Conservation (phyloP, 768 basidiomycete genomes). For the Naematelia aurantialba region DNA sequence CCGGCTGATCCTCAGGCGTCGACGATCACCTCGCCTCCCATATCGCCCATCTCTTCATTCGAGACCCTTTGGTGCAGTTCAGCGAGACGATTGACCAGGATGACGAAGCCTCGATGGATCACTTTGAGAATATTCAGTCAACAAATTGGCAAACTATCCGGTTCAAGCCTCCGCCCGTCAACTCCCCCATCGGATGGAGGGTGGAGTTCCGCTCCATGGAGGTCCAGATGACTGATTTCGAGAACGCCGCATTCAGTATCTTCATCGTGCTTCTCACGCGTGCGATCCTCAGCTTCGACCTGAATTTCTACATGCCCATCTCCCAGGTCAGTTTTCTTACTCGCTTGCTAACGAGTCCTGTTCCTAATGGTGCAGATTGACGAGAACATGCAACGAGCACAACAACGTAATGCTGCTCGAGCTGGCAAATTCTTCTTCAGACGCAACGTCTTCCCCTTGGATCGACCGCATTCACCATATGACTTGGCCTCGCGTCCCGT, state of each 20-base stretch:
- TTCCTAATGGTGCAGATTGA: slow-evolving; percentile 67
- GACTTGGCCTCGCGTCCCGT: slow-evolving; percentile 39
- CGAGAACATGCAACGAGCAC: slow-evolving; percentile 90
- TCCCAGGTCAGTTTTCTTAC: slow-evolving; percentile 65
- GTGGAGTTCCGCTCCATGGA: slow-evolving; percentile 99
- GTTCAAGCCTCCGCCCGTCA: slow-evolving; percentile 95
- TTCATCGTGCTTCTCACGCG: slow-evolving; percentile 92
- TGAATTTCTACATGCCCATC: slow-evolving; percentile 95
- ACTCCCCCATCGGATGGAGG: slow-evolving; percentile 91
- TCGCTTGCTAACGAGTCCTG: too few species aligned
- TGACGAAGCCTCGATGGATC: slow-evolving; percentile 79
- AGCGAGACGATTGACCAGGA: slow-evolving; percentile 91
- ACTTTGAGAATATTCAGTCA: slow-evolving; percentile 99
- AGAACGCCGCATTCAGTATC: slow-evolving; percentile 94
- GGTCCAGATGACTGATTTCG: slow-evolving; percentile 96
- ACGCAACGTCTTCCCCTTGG: slow-evolving; percentile 70
- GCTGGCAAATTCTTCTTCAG: slow-evolving; percentile 84
- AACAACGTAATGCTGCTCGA: slow-evolving; percentile 70
- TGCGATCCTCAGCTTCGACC: slow-evolving; percentile 81
- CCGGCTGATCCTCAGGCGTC: slow-evolving; percentile 58
- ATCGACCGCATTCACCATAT: slow-evolving; percentile 44
- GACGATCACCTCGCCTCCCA: slow-evolving; percentile 85
- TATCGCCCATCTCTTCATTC: slow-evolving; percentile 91
- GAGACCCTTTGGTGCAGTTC: slow-evolving; percentile 93
- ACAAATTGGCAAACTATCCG: slow-evolving; percentile 99